Evolutionary conservation across 495 filamentous ascomycete species (phyloP), one percentile per base, ranked within the genome.

Genomic region (Neurospora hispaniola): DNA sequence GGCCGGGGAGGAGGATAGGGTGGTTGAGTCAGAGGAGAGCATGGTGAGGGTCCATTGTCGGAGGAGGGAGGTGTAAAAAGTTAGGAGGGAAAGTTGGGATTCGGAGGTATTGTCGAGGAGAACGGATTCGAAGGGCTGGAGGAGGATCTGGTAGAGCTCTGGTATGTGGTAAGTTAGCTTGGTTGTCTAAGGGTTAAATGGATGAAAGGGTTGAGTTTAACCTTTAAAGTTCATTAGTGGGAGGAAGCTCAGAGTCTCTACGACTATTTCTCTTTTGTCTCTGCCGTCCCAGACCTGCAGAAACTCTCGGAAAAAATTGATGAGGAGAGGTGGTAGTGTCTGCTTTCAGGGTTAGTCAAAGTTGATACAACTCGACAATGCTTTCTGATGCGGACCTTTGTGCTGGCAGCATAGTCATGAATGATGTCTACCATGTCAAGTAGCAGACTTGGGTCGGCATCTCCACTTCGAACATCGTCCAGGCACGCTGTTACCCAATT

Each of bases 61-160:
- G 62, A 95, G 86, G 35, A 97, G 83, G n/a, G 75, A 78, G 6
- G 89, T 89, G 80, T 94, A 96, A 75, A 94, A 92, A 16, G 81
- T 83, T 10, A 96, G 82, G 6, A 96, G 82, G 14, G 80, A 80
- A 5, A 84, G 74, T 77, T 88, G 86, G 1, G 88, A 88, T 35
- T 78, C 72, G 7, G 85, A 62, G 3, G 81, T 86, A 48, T 82
- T 82, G 74, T 88, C 80, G 16, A 93, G 79, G 9, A 93, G 54
- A 16, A 85, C 84, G 5, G 73, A 78, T 79, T 97, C 92, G 62
- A 93, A 74, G 9, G 84, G 87, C 11, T 78, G 74, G 35, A 96
- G 79, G 43, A 89, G 81, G 2, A 80, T 77, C 31, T 73, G 69
- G 72, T 86, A 81, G 14, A 89, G 76, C 18, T 89, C 90, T 92